Conservation (phyloP, 352 stramenopile genomes). For the Aphanomyces invadans region DNA sequence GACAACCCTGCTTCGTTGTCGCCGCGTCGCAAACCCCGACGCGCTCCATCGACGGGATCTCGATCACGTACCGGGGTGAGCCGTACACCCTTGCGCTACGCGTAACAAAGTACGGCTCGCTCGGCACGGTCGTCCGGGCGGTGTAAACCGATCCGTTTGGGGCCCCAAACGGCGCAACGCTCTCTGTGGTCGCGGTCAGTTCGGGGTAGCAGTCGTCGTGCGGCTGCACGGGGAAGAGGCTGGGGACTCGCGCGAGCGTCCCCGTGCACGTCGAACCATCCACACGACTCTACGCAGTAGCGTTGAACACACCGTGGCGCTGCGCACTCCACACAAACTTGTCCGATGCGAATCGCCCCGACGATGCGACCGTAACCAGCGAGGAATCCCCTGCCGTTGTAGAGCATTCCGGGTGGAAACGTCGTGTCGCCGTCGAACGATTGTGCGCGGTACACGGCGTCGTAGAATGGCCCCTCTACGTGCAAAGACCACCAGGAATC, state of each 20-base stretch:
- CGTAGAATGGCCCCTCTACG: conserved; percentile 19
- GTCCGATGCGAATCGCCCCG: conserved; percentile 17
- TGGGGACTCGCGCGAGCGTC: background rate
- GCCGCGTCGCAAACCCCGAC: background rate
- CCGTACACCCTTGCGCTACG: background rate
- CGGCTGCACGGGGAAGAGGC: background rate
- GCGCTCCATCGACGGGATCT: background rate
- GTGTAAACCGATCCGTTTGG: background rate
- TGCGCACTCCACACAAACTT: conserved; percentile 2
- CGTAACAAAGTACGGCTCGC: conserved; percentile 10
- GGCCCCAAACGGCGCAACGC: background rate
- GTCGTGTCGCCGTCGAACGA: conserved; percentile 4
- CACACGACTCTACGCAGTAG: background rate
- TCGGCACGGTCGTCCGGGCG: background rate
- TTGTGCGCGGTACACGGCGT: background rate
- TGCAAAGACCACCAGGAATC: background rate
- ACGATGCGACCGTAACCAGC: conserved; percentile 8
- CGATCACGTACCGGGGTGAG: conserved; percentile 1
- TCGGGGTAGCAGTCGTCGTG: conserved; percentile 16
- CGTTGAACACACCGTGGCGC: background rate
- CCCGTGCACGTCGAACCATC: background rate
- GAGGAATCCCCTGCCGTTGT: background rate
- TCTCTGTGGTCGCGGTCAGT: background rate
- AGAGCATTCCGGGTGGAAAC: background rate
- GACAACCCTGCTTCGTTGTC: background rate